phyloP scores from a whole-genome alignment of 2,329 filamentous ascomycete genomes.

The Trichoderma gracile region DNA sequence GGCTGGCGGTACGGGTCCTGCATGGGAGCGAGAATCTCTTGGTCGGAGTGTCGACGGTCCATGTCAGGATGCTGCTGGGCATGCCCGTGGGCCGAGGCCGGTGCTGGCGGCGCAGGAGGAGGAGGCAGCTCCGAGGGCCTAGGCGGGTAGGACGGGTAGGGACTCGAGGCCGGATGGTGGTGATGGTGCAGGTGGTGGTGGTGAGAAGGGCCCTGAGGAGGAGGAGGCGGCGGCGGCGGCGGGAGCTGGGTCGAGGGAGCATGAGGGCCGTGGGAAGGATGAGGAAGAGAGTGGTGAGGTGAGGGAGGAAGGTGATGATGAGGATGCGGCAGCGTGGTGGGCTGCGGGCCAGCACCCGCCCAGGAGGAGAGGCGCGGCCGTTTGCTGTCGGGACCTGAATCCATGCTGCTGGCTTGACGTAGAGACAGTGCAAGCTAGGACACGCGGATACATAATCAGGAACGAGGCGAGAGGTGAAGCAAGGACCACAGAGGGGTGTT shows the following conservation, averaged over 20 bases:
- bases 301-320: constrained; percentile 35
- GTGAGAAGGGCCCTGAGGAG: constrained; percentile 32
- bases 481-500: constrained; percentile 42
- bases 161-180: constrained; percentile 40
- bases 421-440: constrained; percentile 36
- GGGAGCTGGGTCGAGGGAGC: constrained; percentile 23
- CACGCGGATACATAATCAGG: constrained; percentile 41
- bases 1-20: constrained; percentile 52
- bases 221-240: constrained; percentile 36
- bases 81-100: constrained; percentile 36
- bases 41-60: constrained; percentile 60
- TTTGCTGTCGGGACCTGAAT: constrained; percentile 60
- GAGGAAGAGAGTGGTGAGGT: constrained; percentile 32
- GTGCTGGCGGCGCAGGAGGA: constrained; percentile 36
- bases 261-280: constrained; percentile 30
- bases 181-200: constrained; percentile 37
- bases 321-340: constrained; percentile 51
- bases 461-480: constrained; percentile 40
- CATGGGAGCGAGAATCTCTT: constrained; percentile 55
- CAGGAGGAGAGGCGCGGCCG: constrained; percentile 57
- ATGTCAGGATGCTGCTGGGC: constrained; percentile 44
- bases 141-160: constrained; percentile 45
- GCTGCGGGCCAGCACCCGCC: constrained; percentile 50
- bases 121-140: constrained; percentile 37
- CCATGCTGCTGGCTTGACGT: constrained; percentile 57